Evolutionary conservation across 179 eudicot species (phyloP).

Genomic region (Silene noctiflora): DNA sequence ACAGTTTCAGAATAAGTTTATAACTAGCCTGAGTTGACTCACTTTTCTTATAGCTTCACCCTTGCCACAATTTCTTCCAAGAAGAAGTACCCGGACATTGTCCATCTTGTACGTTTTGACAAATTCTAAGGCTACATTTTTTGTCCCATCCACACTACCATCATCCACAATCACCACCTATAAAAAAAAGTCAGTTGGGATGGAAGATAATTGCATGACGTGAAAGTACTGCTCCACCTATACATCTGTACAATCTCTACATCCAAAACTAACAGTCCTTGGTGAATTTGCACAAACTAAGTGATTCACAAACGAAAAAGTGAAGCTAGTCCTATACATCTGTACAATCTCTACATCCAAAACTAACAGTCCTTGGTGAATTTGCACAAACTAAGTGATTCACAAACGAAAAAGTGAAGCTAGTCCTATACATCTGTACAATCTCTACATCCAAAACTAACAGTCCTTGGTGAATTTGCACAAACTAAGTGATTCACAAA

Average conservation of each 20-base stretch:
- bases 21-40: conserved; percentile 35
- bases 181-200: conserved; percentile 18
- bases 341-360: not conserved
- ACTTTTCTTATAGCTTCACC: conserved; percentile 99
- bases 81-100: conserved; percentile 81
- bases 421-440: not conserved
- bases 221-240: not conserved
- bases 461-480: not conserved
- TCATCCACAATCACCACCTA: conserved; percentile 94
- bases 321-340: not conserved
- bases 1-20: conserved; percentile 12
- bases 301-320: too few relatives aligned
- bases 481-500: not conserved
- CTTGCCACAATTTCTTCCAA: conserved; percentile 91
- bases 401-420: too few relatives aligned
- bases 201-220: not conserved
- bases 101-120: conserved; percentile 73
- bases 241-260: not conserved
- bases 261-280: too few relatives aligned
- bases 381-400: too few relatives aligned
- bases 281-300: too few relatives aligned
- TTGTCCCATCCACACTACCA: conserved; percentile 88
- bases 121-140: conserved; percentile 77
- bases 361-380: too few relatives aligned
- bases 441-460: not conserved